Evolutionary conservation across 1,139 yeast species (phyloP).

Genomic region (Yamadazyma atlantica): DNA sequence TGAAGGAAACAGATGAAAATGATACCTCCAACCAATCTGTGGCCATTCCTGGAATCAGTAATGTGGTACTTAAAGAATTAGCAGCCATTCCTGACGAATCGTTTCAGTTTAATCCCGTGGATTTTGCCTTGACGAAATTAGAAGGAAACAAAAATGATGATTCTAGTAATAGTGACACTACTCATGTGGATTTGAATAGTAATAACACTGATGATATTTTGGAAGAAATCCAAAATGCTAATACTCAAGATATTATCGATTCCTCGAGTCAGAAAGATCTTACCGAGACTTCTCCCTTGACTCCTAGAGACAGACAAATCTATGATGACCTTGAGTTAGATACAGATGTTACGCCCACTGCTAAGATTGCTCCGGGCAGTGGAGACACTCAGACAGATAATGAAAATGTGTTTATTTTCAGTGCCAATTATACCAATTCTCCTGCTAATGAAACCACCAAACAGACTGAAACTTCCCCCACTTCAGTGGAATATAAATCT

Average conservation of each 20-base stretch:
- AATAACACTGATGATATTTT: conserved; percentile 38
- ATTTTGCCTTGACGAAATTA: conserved; percentile 68
- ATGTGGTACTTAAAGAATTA: conserved; percentile 62
- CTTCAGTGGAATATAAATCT: conserved; percentile 17
- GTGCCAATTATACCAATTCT: conserved; percentile 13
- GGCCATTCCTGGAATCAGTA: conserved; percentile 64
- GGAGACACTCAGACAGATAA: conserved; percentile 9
- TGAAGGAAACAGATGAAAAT: conserved; percentile 5
- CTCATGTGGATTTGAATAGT: conserved; percentile 18
- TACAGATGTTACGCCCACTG: conserved; percentile 4
- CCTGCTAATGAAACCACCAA: conserved; percentile 1
- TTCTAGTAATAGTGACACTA: conserved; percentile 21
- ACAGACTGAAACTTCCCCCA: conserved; percentile 1
- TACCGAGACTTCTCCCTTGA: neutral
- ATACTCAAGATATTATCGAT: conserved; percentile 39
- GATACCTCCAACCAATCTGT: conserved; percentile 30
- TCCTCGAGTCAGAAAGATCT: conserved; percentile 4
- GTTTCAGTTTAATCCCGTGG: conserved; percentile 62
- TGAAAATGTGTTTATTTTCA: conserved; percentile 17
- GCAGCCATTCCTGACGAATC: conserved; percentile 83
- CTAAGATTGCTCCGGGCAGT: conserved; percentile 1
- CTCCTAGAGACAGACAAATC: neutral
- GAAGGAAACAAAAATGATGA: conserved; percentile 57
- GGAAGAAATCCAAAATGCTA: conserved; percentile 42
- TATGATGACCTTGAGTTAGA: conserved; percentile 1